Conservation (phyloP, 768 basidiomycete genomes). For the Omphalotus guepiniiformis region DNA sequence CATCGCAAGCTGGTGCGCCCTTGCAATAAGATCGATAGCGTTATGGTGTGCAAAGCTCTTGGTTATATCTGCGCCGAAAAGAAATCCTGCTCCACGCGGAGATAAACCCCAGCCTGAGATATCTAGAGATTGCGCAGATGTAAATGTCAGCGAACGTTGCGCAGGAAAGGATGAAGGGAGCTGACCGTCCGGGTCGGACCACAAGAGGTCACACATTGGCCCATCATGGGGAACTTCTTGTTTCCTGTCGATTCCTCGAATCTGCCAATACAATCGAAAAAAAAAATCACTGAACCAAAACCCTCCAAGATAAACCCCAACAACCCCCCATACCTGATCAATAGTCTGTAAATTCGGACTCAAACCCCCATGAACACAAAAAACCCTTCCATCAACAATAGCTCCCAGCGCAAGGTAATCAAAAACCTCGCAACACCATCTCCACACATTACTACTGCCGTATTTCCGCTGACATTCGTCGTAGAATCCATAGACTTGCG, state of each 20-base stretch:
- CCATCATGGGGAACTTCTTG: constrained; percentile 99
- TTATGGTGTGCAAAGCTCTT: constrained; percentile 99
- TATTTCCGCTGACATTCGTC: constrained; percentile 99
- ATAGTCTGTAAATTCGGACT: constrained; percentile 99
- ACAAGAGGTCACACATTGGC: constrained; percentile 98
- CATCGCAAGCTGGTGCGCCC: constrained; percentile 95
- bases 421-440: constrained; percentile 97
- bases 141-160: no score
- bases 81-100: constrained; percentile 97
- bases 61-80: constrained; percentile 98
- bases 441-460: constrained; percentile 99
- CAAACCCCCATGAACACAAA: constrained; percentile 95
- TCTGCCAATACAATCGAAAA: no score
- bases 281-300: no score
- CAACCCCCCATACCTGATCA: no score
- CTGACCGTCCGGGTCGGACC: constrained; percentile 99
- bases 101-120: constrained; percentile 99
- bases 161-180: no score
- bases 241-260: constrained; percentile 96
- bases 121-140: no score
- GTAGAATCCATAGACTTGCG: constrained; percentile 99
- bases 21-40: constrained; percentile 90
- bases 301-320: no score
- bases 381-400: constrained; percentile 97
- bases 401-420: constrained; percentile 97